A percentile compares a stretch with the other conserved stretches of the same genome.
Conservation (phyloP, 495 filamentous ascomycete genomes). For the Penicillium chermesinum region DNA sequence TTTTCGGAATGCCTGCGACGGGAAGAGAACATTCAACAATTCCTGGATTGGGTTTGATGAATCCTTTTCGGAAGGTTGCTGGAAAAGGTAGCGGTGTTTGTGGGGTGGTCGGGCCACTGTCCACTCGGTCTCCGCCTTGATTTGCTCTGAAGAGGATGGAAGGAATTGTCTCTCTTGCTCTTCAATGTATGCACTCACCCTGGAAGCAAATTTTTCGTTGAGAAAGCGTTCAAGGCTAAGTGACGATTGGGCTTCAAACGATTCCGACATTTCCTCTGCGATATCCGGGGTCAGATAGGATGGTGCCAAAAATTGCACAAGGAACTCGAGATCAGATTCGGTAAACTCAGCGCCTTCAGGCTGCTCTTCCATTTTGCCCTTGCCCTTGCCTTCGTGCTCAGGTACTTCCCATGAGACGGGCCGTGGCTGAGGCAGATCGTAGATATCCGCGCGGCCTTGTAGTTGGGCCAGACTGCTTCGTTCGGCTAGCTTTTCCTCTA, state of each 20-base stretch:
- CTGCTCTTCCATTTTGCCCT: slow-evolving; percentile 41
- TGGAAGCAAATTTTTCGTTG: slow-evolving; percentile 64
- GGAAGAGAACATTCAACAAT: slow-evolving; percentile 71
- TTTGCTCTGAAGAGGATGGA: slow-evolving; percentile 44
- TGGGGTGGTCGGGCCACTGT: slow-evolving; percentile 81
- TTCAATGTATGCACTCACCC: slow-evolving; percentile 63
- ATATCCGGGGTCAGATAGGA: slow-evolving; percentile 94
- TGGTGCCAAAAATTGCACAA: slow-evolving; percentile 82
- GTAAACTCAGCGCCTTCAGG: slow-evolving; percentile 53
- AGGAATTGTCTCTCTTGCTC: slow-evolving; percentile 51
- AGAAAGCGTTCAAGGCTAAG: slow-evolving; percentile 75
- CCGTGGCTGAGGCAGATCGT: slow-evolving; percentile 72
- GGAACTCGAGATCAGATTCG: slow-evolving; percentile 73
- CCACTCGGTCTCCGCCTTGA: slow-evolving; percentile 59
- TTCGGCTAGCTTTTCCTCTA: slow-evolving; percentile 82
- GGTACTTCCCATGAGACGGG: slow-evolving; percentile 39
- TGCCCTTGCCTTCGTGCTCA: slow-evolving; percentile 34
- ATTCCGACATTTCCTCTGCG: slow-evolving; percentile 69
- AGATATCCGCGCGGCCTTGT: slow-evolving; percentile 81
- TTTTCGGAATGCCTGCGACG: slow-evolving; percentile 80
- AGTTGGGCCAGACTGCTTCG: slow-evolving; percentile 88
- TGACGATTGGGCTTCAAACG: slow-evolving; percentile 76
- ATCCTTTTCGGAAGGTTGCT: slow-evolving; percentile 44
- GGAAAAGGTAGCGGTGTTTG: slow-evolving; percentile 89
- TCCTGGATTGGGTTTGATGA: slow-evolving; percentile 61